Percentiles rank a stretch among this genome's conserved stretches.
Conservation (phyloP, 2,329 filamentous ascomycete genomes). For the Acephala macrosclerotiorum region DNA sequence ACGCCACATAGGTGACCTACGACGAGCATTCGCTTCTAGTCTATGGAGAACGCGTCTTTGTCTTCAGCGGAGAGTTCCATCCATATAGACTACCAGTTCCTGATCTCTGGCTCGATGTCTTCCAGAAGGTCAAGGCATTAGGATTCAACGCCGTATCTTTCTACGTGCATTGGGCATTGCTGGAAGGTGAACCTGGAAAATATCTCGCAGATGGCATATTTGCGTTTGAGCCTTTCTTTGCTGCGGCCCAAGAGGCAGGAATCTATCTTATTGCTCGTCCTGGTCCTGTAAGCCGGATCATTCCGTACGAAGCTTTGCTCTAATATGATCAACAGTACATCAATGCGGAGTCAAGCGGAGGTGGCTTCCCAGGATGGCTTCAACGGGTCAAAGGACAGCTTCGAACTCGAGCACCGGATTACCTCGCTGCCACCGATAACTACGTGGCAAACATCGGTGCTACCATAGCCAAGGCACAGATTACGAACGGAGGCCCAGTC, state of each 20-base stretch:
- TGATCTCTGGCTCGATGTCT: slow-evolving; percentile 72
- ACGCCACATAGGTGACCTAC: slow-evolving; percentile 58
- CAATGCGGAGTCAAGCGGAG: slow-evolving; percentile 79
- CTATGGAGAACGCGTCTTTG: slow-evolving; percentile 65
- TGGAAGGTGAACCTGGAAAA: slow-evolving; percentile 75
- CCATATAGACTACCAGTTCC: slow-evolving; percentile 68
- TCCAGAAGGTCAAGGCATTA: slow-evolving; percentile 83
- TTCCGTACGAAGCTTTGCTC: not conserved
- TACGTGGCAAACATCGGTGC: slow-evolving; percentile 62
- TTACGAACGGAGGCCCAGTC: slow-evolving; percentile 82
- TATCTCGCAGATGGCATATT: slow-evolving; percentile 78
- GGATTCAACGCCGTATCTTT: slow-evolving; percentile 84
- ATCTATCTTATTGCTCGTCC: slow-evolving; percentile 74
- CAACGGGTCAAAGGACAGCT: slow-evolving; percentile 70
- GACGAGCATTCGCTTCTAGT: slow-evolving; percentile 69
- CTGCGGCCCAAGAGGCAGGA: slow-evolving; percentile 74
- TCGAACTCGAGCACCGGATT: slow-evolving; percentile 68
- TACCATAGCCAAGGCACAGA: slow-evolving; percentile 77
- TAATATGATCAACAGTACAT: slow-evolving; percentile 61
- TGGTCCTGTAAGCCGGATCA: slow-evolving; percentile 36
- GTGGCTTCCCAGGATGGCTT: slow-evolving; percentile 84
- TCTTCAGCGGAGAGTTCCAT: slow-evolving; percentile 71
- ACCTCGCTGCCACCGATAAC: slow-evolving; percentile 71
- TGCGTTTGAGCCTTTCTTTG: slow-evolving; percentile 76
- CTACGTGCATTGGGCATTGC: slow-evolving; percentile 79